Evolutionary conservation across 2,329 filamentous ascomycete genomes (phyloP), one percentile per base, ranked within the genome.

Genomic region (Calcarisporium arbuscula): DNA sequence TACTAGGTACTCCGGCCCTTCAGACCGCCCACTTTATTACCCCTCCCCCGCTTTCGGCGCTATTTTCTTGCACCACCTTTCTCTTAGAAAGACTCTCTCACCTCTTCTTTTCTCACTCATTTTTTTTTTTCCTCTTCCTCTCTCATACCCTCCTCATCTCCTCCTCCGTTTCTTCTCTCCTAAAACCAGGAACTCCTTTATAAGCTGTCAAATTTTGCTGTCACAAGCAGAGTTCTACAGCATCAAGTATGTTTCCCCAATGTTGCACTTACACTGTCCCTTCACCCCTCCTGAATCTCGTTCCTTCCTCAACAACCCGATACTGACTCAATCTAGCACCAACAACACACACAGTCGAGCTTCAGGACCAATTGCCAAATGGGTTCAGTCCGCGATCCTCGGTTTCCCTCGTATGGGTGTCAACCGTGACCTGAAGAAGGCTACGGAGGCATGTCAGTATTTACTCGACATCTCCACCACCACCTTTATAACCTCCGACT

Each of bases 371-470:
- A 58, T 56, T 57, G 52, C 46, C 61, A 74, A 61, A 44, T 78
- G 78, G 74, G 74, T 78, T 62, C 70, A 77, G 59, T 78, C 74
- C 49, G 71, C 92, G 52, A 77, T 98, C 66, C 83, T 98, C 66
- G 92, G 92, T 72, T 98, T 98, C 80, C 92, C 92, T 66, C 90
- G 92, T 62, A 95, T 96, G 86, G 92, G 92, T 70, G 85, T 78
- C 58, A 85, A 94, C 71, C 88, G 92, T 81, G 92, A 98, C 77
- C 81, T 98, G 65, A 98, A 98, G 84, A 98, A 98, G 82, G 92
- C 92, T 61, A 98, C 89, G 51, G 92, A 98, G 71, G 87, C 90
- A 65, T 98, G 71, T 74, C 50, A 60, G 70, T 70, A 26, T n/a
- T 30, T 14, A 25, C 29, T 28, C 18, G 28, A 82, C 71, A 23